Evolutionary conservation across 1,139 yeast genomes (phyloP), one percentile per base, ranked within the genome.

Genomic region (Magnusiomyces tetraspermus): DNA sequence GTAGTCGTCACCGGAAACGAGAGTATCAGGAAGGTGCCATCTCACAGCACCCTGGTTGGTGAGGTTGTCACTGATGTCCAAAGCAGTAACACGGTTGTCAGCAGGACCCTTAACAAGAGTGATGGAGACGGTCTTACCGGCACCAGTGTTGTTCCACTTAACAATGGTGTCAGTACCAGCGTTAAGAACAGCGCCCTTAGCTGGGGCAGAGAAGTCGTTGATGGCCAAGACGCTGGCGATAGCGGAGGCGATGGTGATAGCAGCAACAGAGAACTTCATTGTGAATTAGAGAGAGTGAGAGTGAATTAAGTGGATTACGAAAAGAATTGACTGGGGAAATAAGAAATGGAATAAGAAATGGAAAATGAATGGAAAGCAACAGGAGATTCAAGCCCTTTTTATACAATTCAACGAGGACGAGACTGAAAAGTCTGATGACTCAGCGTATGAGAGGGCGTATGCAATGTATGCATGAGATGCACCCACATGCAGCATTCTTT

Each of bases 11-110:
- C 72, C 73, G 49, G 65, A 53, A 40, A 54, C 51, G 43, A 70
- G 49, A 41, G 60, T 55, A 46, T 51, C 51, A 49, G 74, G 74
- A 46, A 70, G 61, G 47, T 58, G 55, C 74, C 74, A 70, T 54
- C 62, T 59, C 47, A 69, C 72, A 46, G 68, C 65, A 53, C 73
- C 74, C 51, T 63, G 62, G 66, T 70, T 70, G 51, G 61, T 53
- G 49, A 69, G 57, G 53, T 60, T 55, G 52, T 60, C 55, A 55
- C 68, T 67, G 58, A 70, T 67, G 53, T 70, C 65, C 53, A 69
- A 58, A 17, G 67, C 72, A 26, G 66, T 60, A 38, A 57, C 53
- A 51, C 70, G 61, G 60, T 68, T 58, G 56, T 55, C 51, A 37
- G 71, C 52, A 44, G 61, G 57, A n/a, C 74, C 74, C 55, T 65